Base-by-base conservation (phyloP, 805 yeast genomes). In the Hanseniaspora singularis region DNA sequence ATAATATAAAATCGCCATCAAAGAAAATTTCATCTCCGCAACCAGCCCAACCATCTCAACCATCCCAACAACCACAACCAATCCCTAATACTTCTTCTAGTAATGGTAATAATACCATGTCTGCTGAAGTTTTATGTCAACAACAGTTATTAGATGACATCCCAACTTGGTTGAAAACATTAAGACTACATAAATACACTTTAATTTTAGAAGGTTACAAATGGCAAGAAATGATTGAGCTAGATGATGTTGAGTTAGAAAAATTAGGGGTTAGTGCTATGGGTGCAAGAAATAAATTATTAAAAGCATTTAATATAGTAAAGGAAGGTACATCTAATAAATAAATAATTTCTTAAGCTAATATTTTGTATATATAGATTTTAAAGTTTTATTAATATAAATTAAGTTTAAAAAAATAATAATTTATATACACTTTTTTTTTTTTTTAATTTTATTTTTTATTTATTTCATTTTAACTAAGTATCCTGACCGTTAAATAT, bases 121-220 rank as follows among this genome's bases (percentile, higher is more conserved):
- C 72, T 49, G 69, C 76, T 5, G 67, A 67, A 40, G 76, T 72
- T 50, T 65, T 76, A 51, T 70, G 77, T 3, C 73, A 69, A 40
- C 66, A 66, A 36, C 74, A 73, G 51, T 64, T 77, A 51, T 68
- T 92, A 55, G 65, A 68, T 50, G 89, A 92, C 59, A 77, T 92
- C 40, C 95, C 96, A 2, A 80, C 81, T 9, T 92, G 98, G 98
- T 70, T 92, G 62, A 81, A 94, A 62, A 72, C 87, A 11, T 68
- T 89, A 51, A 70, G 99, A 53, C 70, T 92, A 57, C 99, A 92
- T 69, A 92, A 92, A 64, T 92, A 92, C 66, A 88, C 97, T 1
- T 87, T 79, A 30, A 81, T 82, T 50, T 70, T 92, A 52, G 76
- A 80, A 55, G 78, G 76, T 51, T 69, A 80, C 52, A 69, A 73